Evolutionary conservation across 176 grass and related monocot species (phyloP), one percentile per base, ranked within the genome.

Genomic region (Neostapfia colusana): DNA sequence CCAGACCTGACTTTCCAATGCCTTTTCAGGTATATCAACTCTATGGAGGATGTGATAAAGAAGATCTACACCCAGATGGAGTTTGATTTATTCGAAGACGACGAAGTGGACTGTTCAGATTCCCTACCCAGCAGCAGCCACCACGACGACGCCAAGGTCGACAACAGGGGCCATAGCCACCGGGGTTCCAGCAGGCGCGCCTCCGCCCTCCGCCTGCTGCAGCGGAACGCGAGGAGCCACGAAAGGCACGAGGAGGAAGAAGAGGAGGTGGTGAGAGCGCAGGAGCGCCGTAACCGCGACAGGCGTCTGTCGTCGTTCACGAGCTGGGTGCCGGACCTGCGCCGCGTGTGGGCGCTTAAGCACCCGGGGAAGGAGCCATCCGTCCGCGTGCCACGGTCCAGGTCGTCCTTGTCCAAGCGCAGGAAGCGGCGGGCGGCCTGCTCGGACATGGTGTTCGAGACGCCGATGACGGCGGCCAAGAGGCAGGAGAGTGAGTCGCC

Each of bases 51-150:
- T 34, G 87, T 98, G 77, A 91, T 98, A 56, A 84, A 88, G 79
- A 85, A 92, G 83, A 92, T 99, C 26, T 99, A 99, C 75, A 86
- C 63, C 1, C 63, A 88, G 67, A 95, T 92, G 96, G 96, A 99
- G 75, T 94, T 99, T 8, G 92, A 95, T 85, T 69, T 99, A 48
- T 92, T 88, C 46, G 89, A 92, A 16, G 81, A 97, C 17, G 84
- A 87, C 6, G 80, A 85, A 37, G 49, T 78, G 0, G 82, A 81
- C 42, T 87, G 56, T 53, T 89, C 88, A 21, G 91, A 90, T 18
- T 90, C 91, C 45, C 37, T 90, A 50, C 81, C 84, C 55, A 97
- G 75, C 79, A 94, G 85, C 95, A 94, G 80, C 79, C 85, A 84
- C 49, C 83, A 85, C 3, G 89, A 91, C 6, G 83, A 84, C 12